Conservation (phyloP, 352 stramenopile species). For the Thalassiosira mediterranea region DNA sequence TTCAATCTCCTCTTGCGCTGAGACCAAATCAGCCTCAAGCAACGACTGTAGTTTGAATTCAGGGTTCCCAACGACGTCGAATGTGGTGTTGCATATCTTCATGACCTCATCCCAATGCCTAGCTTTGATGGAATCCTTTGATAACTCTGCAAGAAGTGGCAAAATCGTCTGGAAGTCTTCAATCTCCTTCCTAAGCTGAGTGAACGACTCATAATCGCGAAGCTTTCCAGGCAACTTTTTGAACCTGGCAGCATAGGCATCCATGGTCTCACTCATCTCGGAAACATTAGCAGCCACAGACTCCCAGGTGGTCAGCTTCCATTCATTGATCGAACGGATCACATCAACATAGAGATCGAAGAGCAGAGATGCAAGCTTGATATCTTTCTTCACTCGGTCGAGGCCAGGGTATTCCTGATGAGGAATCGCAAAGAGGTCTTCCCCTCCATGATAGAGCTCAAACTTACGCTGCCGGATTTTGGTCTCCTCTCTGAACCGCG, state of each 20-base stretch:
- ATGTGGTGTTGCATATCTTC: conserved; percentile 90
- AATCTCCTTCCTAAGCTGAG: conserved; percentile 95
- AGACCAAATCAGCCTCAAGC: conserved; percentile 87
- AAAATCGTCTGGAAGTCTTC: conserved; percentile 97
- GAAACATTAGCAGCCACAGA: conserved; percentile 92
- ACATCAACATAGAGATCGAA: conserved; percentile 98
- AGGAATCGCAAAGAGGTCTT: conserved; percentile 96
- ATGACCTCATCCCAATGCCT: conserved; percentile 97
- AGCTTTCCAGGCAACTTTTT: conserved; percentile 97
- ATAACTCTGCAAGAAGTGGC: conserved; percentile 94
- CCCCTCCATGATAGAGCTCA: conserved; percentile 94
- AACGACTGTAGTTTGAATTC: conserved; percentile 96
- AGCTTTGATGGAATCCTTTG: conserved; percentile 94
- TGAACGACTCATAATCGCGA: conserved; percentile 96
- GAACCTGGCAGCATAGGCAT: conserved; percentile 92
- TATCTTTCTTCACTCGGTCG: conserved; percentile 96
- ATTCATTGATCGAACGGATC: conserved; percentile 95
- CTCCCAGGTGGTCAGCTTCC: conserved; percentile 95
- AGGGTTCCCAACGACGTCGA: conserved; percentile 90
- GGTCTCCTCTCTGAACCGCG: conserved; percentile 97
- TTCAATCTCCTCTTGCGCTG: conserved; percentile 93
- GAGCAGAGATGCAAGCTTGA: conserved; percentile 88
- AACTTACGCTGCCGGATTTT: conserved; percentile 97
- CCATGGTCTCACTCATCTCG: conserved; percentile 96
- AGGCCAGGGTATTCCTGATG: conserved; percentile 96